phyloP scores from a whole-genome alignment of 2,329 filamentous ascomycete genomes.

The Nemania diffusa region DNA sequence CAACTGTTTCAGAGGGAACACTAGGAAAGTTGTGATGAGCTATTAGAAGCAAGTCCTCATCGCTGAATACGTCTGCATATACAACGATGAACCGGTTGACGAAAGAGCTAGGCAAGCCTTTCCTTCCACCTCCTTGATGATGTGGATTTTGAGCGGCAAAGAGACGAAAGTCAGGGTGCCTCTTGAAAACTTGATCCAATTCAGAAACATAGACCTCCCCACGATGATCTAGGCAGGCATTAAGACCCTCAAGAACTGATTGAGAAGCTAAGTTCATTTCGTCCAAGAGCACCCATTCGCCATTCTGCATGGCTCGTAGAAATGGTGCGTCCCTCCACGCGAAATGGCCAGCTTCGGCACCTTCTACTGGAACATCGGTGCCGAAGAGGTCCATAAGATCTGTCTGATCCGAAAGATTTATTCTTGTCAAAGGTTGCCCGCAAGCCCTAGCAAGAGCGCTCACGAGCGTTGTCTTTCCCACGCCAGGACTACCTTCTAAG shows the following conservation, averaged over 20 bases:
- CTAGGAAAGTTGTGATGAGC: slow-evolving; percentile 79
- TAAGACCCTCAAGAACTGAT: slow-evolving; percentile 93
- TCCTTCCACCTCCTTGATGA: slow-evolving; percentile 94
- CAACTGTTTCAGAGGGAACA: slow-evolving; percentile 68
- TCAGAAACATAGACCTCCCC: slow-evolving; percentile 96
- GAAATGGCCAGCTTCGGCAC: slow-evolving; percentile 89
- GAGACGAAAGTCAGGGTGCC: slow-evolving; percentile 89
- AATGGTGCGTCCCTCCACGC: slow-evolving; percentile 97
- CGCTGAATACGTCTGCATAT: slow-evolving; percentile 89
- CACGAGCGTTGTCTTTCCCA: slow-evolving; percentile 95
- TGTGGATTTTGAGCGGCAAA: slow-evolving; percentile 98
- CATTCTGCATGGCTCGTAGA: slow-evolving; percentile 93
- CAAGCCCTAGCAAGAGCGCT: slow-evolving; percentile 83
- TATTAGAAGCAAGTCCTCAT: slow-evolving; percentile 83
- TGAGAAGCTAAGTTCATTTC: slow-evolving; percentile 99
- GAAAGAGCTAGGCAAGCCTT: slow-evolving; percentile 93
- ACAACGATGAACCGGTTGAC: slow-evolving; percentile 99
- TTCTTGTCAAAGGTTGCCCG: slow-evolving; percentile 85
- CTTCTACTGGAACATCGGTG: slow-evolving; percentile 94
- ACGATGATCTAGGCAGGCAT: slow-evolving; percentile 95
- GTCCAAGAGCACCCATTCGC: slow-evolving; percentile 95
- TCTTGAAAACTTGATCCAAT: slow-evolving; percentile 90
- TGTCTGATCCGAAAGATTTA: slow-evolving; percentile 98
- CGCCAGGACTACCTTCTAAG: slow-evolving; percentile 95
- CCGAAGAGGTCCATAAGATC: slow-evolving; percentile 98